phyloP scores from a whole-genome alignment of 257 asterid genomes.

The Osmanthus fragrans region DNA sequence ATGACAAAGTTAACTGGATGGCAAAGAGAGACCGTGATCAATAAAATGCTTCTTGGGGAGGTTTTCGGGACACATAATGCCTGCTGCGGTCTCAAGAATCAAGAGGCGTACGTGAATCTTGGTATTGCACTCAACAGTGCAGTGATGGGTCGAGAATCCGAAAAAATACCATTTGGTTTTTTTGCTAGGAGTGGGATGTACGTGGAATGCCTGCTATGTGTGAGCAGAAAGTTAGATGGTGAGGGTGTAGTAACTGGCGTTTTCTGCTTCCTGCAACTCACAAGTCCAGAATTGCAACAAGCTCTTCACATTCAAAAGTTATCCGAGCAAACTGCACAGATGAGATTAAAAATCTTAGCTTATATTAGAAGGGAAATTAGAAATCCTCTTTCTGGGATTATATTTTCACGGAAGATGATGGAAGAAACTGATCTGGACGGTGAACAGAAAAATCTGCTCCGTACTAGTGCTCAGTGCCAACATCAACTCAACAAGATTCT shows the following conservation, averaged over 20 bases:
- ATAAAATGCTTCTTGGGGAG: constrained; percentile 88
- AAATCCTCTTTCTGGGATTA: constrained; percentile 89
- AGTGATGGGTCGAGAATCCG: constrained; percentile 67
- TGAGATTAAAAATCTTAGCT: constrained; percentile 65
- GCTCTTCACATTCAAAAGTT: constrained; percentile 82
- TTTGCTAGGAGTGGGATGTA: constrained; percentile 63
- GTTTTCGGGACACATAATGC: constrained; percentile 71
- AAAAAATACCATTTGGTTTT: constrained; percentile 73
- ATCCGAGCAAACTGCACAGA: constrained; percentile 75
- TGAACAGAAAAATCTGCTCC: constrained; percentile 66
- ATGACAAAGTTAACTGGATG: constrained; percentile 81
- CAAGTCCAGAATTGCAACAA: constrained; percentile 90
- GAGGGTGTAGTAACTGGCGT: constrained; percentile 78
- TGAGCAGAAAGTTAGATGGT: constrained; percentile 70
- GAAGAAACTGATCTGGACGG: constrained; percentile 72
- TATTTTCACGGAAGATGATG: constrained; percentile 75
- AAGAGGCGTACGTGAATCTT: constrained; percentile 77
- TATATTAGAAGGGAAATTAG: constrained; percentile 79
- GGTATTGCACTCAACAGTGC: constrained; percentile 74
- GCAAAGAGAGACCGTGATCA: constrained; percentile 69
- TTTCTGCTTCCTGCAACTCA: constrained; percentile 88
- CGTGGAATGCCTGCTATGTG: constrained; percentile 72
- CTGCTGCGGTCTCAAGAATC: constrained; percentile 77
- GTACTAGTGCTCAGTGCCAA: constrained; percentile 70
- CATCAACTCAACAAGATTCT: constrained; percentile 80